Conservation (phyloP, 2,329 filamentous ascomycete genomes). For the Aspergillus sp. region DNA sequence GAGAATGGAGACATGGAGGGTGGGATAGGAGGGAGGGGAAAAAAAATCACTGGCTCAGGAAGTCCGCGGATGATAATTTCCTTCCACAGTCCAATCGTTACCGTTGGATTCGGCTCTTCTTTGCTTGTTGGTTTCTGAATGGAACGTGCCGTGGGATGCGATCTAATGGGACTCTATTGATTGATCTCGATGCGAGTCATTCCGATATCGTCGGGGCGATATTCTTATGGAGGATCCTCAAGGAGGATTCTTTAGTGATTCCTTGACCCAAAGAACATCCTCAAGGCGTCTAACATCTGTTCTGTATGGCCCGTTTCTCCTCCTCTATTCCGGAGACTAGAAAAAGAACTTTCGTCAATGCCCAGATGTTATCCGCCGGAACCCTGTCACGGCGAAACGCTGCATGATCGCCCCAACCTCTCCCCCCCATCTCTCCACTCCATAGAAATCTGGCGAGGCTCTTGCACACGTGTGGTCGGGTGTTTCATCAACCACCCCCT, state of each 20-base stretch:
- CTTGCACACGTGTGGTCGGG: slow-evolving; percentile 12
- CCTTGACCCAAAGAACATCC: not conserved
- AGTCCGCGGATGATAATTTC: not conserved
- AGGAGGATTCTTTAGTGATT: not conserved
- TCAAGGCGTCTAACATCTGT: not conserved
- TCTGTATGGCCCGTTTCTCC: not conserved
- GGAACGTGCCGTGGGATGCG: not conserved
- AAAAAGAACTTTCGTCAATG: not conserved
- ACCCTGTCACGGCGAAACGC: not conserved
- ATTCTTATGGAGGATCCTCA: not conserved
- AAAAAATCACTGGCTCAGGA: not conserved
- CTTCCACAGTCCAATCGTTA: not conserved
- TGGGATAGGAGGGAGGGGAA: not conserved
- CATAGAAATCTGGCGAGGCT: not conserved
- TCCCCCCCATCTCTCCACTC: not conserved
- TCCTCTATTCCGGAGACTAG: too few species aligned
- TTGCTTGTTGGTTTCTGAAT: not conserved
- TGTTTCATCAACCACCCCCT: slow-evolving; percentile 7
- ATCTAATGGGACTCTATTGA: not conserved
- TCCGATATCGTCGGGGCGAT: not conserved
- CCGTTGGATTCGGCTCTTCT: not conserved
- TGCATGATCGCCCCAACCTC: slow-evolving; percentile 5
- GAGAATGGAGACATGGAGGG: not conserved
- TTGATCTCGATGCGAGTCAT: not conserved
- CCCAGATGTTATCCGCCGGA: not conserved